phyloP scores from a whole-genome alignment of 768 basidiomycete species.

The Kwoniella dejecticola region DNA sequence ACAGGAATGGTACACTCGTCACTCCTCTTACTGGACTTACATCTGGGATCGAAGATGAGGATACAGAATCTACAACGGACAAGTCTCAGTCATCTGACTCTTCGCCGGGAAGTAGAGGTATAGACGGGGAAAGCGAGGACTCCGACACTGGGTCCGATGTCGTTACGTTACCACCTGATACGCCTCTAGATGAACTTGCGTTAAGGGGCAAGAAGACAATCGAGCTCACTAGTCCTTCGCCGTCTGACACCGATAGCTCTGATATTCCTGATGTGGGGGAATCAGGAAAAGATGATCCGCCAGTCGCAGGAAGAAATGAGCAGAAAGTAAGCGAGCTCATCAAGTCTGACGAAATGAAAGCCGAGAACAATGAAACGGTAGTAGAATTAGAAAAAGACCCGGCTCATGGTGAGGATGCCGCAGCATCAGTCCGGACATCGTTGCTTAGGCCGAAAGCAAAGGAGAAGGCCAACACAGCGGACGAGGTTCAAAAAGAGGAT shows the following conservation, averaged over 20 bases:
- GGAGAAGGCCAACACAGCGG: too few species aligned
- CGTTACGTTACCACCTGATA: constrained; percentile 14
- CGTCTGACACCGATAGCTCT: not conserved
- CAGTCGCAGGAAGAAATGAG: not conserved
- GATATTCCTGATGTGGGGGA: not conserved
- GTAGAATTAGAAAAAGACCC: too few species aligned
- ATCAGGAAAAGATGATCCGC: not conserved
- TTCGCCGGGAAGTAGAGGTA: not conserved
- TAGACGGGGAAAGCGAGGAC: too few species aligned
- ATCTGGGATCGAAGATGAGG: not conserved
- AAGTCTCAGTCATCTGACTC: not conserved
- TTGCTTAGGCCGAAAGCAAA: too few species aligned
- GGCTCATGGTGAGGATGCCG: too few species aligned
- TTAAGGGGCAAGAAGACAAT: constrained; percentile 14
- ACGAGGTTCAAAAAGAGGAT: too few species aligned
- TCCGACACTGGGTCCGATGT: constrained; percentile 8
- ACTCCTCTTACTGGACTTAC: constrained; percentile 1
- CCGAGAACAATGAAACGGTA: too few species aligned
- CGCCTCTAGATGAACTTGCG: constrained; percentile 21
- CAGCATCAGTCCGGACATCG: too few species aligned
- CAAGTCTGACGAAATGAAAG: too few species aligned
- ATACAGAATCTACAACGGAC: not conserved
- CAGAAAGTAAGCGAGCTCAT: too few species aligned
- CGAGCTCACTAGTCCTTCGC: not conserved
- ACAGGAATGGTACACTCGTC: not conserved